phyloP scores from a whole-genome alignment of 306 rosid species.

The Urtica urens region DNA sequence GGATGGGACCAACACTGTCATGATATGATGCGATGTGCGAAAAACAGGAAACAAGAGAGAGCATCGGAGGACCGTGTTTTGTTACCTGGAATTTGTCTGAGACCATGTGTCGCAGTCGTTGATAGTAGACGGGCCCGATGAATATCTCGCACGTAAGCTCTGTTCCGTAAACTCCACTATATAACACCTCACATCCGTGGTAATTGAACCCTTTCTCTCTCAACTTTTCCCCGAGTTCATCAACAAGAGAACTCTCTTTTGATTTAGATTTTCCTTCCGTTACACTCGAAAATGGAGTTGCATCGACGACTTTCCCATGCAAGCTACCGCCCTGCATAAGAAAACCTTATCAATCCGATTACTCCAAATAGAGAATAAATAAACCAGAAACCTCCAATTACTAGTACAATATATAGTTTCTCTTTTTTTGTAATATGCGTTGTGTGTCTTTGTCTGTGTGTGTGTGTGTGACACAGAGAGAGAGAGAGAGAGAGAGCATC shows the following conservation, averaged over 20 bases:
- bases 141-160: conserved; percentile 84
- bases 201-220: conserved; percentile 77
- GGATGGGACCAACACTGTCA: not conserved
- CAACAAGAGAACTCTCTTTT: conserved; percentile 47
- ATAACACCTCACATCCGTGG: conserved; percentile 79
- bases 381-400: no score
- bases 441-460: no score
- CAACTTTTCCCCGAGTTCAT: conserved; percentile 71
- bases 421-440: no score
- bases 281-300: conserved; percentile 69
- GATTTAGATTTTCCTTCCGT: conserved; percentile 25
- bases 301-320: conserved; percentile 60
- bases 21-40: not conserved
- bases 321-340: conserved; percentile 70
- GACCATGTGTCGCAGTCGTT: conserved; percentile 92
- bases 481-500: no score
- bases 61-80: not conserved
- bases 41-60: not conserved
- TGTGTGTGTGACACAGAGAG: no score
- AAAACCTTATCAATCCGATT: not conserved
- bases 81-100: conserved; percentile 89
- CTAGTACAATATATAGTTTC: no score
- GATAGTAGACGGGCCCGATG: conserved; percentile 95
- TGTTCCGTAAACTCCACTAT: conserved; percentile 89
- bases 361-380: no score